Evolutionary conservation across 495 filamentous ascomycete species (phyloP), one percentile per base, ranked within the genome.

Genomic region (Cercophora scortea): DNA sequence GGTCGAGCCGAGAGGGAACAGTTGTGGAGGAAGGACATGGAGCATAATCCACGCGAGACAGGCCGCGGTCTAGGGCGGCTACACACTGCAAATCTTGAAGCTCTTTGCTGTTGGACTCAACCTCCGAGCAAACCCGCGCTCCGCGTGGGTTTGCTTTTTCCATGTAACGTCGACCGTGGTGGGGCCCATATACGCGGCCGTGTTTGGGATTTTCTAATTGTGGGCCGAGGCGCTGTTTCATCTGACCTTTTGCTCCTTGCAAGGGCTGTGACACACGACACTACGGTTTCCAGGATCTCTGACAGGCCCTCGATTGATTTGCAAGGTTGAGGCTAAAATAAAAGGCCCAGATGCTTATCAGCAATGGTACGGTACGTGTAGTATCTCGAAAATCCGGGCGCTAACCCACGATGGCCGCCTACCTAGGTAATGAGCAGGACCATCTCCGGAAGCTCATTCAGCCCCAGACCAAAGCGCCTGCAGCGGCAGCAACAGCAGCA

Each of bases 221-320:
- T 55, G 61, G 63, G 55, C 50, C 54, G 66, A 60, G 54, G 57
- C 55, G 56, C 46, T 63, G 69, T 72, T 72, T 71, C 71, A 71
- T 61, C 55, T 61, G 59, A 50, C 13, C 54, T 60, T 53, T 57
- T 42, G 10, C 41, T 49, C 49, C 54, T 45, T 45, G 33, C 55
- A 56, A 58, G 54, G 45, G 59, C 45, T 55, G 55, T 57, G 57
- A 59, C 62, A 55, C 40, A 13, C n/a, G 43, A 41, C 38, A 36
- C 16, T 45, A 41, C 42, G 39, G 25, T 32, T 45, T 52, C 42
- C 46, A 34, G 45, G 47, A 40, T 38, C 35, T 41, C 39, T 56
- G 51, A 52, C 46, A 48, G 45, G 13, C 15, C 49, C 39, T 42
- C 25, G 25, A 25, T 25, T 25, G 25, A 25, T 42, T 18, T 50